phyloP scores from a whole-genome alignment of 106 monocot genomes.

The Apostasia shenzhenica region DNA sequence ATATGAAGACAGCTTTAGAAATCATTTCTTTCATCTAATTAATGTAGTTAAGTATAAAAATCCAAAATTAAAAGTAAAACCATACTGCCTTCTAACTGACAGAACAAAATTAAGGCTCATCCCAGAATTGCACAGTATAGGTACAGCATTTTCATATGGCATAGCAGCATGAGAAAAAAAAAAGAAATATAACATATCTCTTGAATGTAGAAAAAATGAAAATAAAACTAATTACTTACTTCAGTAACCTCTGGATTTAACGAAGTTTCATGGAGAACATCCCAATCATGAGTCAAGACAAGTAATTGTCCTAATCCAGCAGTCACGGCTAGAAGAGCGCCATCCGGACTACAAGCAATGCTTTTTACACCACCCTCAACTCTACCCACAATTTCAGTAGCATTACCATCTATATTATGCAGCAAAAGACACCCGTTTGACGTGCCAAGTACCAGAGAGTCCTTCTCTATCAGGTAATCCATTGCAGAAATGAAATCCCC shows the following conservation, averaged over 20 bases:
- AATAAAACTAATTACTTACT: slow-evolving; percentile 29
- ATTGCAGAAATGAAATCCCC: slow-evolving; percentile 58
- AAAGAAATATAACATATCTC: too few relatives aligned
- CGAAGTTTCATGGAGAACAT: slow-evolving; percentile 73
- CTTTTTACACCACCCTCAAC: slow-evolving; percentile 80
- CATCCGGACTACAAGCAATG: slow-evolving; percentile 85
- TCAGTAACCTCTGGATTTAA: slow-evolving; percentile 41
- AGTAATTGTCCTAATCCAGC: slow-evolving; percentile 73
- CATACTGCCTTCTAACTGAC: too few relatives aligned
- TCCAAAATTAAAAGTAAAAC: too few relatives aligned
- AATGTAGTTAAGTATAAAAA: too few relatives aligned
- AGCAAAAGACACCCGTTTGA: slow-evolving; percentile 53
- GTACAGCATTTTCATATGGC: too few relatives aligned
- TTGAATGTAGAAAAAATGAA: neutral
- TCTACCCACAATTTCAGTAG: slow-evolving; percentile 72
- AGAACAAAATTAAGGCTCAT: too few relatives aligned
- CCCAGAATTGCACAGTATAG: too few relatives aligned
- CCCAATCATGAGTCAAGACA: slow-evolving; percentile 93
- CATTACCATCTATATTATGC: slow-evolving; percentile 39
- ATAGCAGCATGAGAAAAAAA: too few relatives aligned
- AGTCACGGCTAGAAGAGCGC: slow-evolving; percentile 77
- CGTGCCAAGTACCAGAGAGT: slow-evolving; percentile 71
- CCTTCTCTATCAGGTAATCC: slow-evolving; percentile 94
- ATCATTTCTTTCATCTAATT: too few relatives aligned
- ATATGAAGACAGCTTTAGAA: too few relatives aligned